Percentiles rank a stretch among this genome's conserved stretches.
Conservation (phyloP, 345 rosid genomes). For the Euclidium syriacum region DNA sequence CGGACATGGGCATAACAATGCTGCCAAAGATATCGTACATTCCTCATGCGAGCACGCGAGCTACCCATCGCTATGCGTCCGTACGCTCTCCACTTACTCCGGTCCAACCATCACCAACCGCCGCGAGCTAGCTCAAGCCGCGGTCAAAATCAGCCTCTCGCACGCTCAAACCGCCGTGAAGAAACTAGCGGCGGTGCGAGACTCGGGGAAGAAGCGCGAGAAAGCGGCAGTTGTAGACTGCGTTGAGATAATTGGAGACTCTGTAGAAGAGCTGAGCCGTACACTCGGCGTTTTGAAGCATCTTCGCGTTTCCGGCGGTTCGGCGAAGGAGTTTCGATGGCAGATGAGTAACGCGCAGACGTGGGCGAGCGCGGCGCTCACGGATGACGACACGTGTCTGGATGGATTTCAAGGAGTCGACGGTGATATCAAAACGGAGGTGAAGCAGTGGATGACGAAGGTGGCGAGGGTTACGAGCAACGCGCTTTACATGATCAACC, state of each 20-base stretch:
- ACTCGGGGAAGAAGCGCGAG: conserved; percentile 33
- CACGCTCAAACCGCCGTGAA: conserved; percentile 36
- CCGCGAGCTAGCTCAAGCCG: conserved; percentile 62
- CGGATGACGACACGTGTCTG: conserved; percentile 82
- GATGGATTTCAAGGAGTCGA: conserved; percentile 60
- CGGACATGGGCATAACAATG: neutral
- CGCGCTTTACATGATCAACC: conserved; percentile 75
- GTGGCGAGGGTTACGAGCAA: conserved; percentile 78
- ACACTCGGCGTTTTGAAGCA: conserved; percentile 57
- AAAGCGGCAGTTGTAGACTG: conserved; percentile 61
- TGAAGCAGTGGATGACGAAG: conserved; percentile 45
- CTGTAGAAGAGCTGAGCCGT: conserved; percentile 57
- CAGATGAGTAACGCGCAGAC: conserved; percentile 79
- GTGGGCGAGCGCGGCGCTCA: conserved; percentile 83
- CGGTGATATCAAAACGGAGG: conserved; percentile 39
- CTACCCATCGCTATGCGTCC: conserved; percentile 63
- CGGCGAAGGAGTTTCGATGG: conserved; percentile 42
- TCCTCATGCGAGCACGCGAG: conserved; percentile 69
- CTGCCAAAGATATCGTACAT: conserved; percentile 45
- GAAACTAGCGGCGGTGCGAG: conserved; percentile 30
- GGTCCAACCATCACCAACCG: conserved; percentile 63
- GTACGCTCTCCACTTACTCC: conserved; percentile 58
- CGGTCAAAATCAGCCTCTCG: conserved; percentile 57
- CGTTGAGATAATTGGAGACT: conserved; percentile 61
- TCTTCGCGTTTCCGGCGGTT: conserved; percentile 19